These are phyloP conservation scores for Pythium scleroteichum DNA, from an alignment of 352 stramenopile species.

Conservation along the genomic window DNA sequence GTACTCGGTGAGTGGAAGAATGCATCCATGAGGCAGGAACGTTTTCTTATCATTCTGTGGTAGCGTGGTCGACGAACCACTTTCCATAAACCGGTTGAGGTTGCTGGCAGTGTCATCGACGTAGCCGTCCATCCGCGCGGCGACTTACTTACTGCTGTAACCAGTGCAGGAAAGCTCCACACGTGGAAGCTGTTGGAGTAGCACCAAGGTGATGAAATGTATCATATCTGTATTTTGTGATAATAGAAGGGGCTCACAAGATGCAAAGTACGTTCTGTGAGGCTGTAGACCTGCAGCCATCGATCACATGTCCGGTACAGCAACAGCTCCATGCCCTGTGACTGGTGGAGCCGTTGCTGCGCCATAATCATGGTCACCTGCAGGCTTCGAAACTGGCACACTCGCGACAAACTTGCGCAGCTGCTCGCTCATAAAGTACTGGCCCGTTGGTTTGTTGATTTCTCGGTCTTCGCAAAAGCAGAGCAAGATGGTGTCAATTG, in stretches of 20 bases:
- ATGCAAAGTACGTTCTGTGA: conserved; percentile 6
- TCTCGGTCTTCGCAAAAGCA: conserved; percentile 95
- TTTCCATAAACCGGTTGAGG: not conserved
- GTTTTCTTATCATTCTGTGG: not conserved
- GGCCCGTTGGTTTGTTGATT: conserved; percentile 61
- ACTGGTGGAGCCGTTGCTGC: not conserved
- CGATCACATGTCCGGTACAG: conserved; percentile 9
- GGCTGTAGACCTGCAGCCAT: not conserved
- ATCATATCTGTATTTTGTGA: no score
- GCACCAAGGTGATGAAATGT: not conserved
- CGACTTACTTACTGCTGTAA: conserved; percentile 2
- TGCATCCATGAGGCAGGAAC: no score
- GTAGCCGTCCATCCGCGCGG: conserved; percentile 10
- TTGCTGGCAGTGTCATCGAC: conserved; percentile 1
- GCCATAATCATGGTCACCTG: conserved; percentile 8
- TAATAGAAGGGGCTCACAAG: no score
- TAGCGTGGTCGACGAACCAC: not conserved
- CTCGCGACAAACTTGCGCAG: conserved; percentile 71
- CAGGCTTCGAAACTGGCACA: conserved; percentile 36
- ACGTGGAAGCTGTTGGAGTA: conserved; percentile 12
- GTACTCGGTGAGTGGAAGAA: not conserved
- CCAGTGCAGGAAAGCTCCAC: not conserved
- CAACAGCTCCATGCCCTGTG: not conserved
- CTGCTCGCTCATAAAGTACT: conserved; percentile 84
- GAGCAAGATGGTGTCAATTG: conserved; percentile 94